Conservation (phyloP, 768 basidiomycete genomes). For the Tulasnella calospora region DNA sequence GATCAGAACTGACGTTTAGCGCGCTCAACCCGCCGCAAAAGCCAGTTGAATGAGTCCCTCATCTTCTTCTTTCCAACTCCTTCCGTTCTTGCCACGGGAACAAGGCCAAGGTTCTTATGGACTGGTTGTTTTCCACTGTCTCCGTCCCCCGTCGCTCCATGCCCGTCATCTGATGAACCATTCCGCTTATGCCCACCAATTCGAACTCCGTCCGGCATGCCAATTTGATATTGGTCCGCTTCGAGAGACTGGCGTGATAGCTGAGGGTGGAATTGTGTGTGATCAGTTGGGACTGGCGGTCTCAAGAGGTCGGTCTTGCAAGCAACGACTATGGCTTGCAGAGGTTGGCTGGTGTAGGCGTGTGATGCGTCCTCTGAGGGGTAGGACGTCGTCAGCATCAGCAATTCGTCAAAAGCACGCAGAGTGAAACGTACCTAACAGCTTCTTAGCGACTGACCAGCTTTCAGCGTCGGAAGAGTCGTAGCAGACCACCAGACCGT, state of each 20-base stretch:
- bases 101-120: conserved; percentile 49
- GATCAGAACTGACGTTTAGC: conserved; percentile 34
- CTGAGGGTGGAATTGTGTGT: conserved; percentile 16
- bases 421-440: conserved; percentile 57
- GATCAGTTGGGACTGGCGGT: conserved; percentile 20
- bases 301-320: conserved; percentile 72
- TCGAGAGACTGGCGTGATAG: conserved; percentile 19
- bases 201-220: not conserved
- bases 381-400: not conserved
- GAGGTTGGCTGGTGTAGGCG: conserved; percentile 12
- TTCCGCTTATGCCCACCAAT: not conserved
- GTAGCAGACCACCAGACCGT: conserved; percentile 84
- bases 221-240: conserved; percentile 24
- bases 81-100: conserved; percentile 59
- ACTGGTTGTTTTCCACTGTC: conserved; percentile 13
- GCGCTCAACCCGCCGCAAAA: conserved; percentile 61
- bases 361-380: conserved; percentile 13
- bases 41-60: conserved; percentile 64
- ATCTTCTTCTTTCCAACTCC: conserved; percentile 66
- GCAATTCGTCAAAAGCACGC: no score
- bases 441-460: conserved; percentile 58
- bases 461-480: conserved; percentile 62
- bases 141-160: not conserved
- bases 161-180: conserved; percentile 2
- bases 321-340: conserved; percentile 60